Evolutionary conservation across 2,329 filamentous ascomycete genomes (phyloP), one percentile per base, ranked within the genome.

Genomic region (Penicillium palitans): DNA sequence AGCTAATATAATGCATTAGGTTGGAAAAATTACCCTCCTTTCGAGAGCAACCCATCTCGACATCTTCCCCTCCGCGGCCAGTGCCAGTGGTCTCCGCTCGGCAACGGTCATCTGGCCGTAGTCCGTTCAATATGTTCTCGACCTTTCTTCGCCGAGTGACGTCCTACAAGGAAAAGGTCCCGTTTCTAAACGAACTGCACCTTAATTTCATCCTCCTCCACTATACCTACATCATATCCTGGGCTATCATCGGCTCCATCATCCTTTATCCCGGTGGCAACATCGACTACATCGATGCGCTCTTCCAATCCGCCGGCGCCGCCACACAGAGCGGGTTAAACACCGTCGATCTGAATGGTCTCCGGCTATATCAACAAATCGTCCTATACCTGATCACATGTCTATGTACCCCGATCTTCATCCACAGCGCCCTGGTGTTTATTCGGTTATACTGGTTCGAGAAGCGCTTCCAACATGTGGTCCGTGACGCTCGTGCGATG

Each of bases 371-470:
- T 61, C 89, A 91, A 71, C 89, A 95, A 76, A 74, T 90, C 42
- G 81, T 90, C 51, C 78, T 96, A 27, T 92, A 89, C 67, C 68
- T 92, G 7, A 81, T 90, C 41, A 80, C 88, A 4, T 87, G 91
- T 81, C 67, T 91, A 13, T 87, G 88, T 27, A 96, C 91, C 51
- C 92, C 92, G 0, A 95, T 96, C 61, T 87, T 90, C 47, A 88
- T 96, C 67, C 87, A 96, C 70, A 86, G 90, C 2, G 89, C 86
- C 45, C 91, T 99, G 45, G 95, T 99, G 8, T 93, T 96, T 67
- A 83, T 98, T 15, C 89, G 95, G 27, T 81, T 99, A 2, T 97
- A 96, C 76, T 99, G 93, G 93, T 99, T 99, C 72, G 93, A 99
- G 76, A 96, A 96, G 75, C 86, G 93, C 8, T 98, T 99, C 72